Evolutionary conservation across 345 rosid genomes (phyloP), one percentile per base, ranked within the genome.

Genomic region (Toxicodendron radicans): DNA sequence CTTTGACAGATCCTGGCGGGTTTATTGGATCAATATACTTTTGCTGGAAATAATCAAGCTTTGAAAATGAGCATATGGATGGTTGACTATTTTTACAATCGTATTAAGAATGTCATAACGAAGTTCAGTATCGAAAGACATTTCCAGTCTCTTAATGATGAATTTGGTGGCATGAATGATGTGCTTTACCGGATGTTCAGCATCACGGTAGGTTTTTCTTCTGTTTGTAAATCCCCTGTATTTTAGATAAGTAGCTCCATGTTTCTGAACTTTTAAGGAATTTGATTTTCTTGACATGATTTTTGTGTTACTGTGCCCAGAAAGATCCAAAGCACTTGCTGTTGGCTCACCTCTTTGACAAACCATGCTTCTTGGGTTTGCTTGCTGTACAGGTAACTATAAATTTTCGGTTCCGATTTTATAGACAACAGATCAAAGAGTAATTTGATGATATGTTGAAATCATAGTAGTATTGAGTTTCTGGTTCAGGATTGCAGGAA

Each of bases 261-360:
- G 7, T 1, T 38, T 38, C 43, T 38, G 43, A 38, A 38, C 7
- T 38, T 38, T 38, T 38, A 5, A 38, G 43, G 8, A 38, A 38
- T 38, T 7, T 38, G 43, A 38, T 38, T 38, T 38, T 38, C 43
- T 38, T 83, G 66, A 78, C 58, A 7, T 18, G 32, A 67, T 65
- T 73, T 49, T 46, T 38, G 7, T 73, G 64, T 75, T 33, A 59
- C 54, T 58, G 11, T 77, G 12, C 78, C 83, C 90, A 95, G 99
- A 86, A 87, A 73, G 89, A 95, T 78, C 80, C 93, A 24, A 93
- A 90, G 84, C 95, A 95, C 78, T 75, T 93, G 75, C 45, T 92
- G 80, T 80, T 95, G 75, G 99, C 97, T 58, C 98, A 93, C 78
- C 94, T 93, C 66, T 93, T 95, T 70, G 99, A 95, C 82, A 95